Conservation (phyloP, 441 rosid genomes). For the Euphorbia neoarborescens region DNA sequence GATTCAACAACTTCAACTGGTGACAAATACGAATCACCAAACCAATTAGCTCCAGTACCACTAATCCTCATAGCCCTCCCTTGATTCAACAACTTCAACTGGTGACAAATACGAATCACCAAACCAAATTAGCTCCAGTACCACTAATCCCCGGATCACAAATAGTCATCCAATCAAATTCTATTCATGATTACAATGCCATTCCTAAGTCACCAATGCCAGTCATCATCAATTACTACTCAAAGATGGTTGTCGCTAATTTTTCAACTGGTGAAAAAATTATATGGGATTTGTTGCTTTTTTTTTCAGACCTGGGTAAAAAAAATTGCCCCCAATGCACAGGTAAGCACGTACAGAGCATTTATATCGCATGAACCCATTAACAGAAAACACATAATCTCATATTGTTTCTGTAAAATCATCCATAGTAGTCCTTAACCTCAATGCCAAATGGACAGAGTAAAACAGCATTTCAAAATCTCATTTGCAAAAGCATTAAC, state of each 20-base stretch:
- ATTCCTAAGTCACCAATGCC: background rate
- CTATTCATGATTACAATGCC: background rate
- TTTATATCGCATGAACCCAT: background rate
- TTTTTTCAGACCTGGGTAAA: background rate
- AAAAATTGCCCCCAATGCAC: background rate
- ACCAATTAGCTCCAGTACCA: background rate
- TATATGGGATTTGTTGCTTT: background rate
- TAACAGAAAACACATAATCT: background rate
- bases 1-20: background rate
- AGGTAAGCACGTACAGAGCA: background rate
- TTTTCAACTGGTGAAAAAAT: background rate
- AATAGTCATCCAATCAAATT: background rate
- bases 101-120: too few species aligned
- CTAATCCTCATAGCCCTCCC: background rate
- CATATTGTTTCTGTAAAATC: background rate
- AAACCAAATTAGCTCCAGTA: too few species aligned
- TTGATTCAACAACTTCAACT: background rate
- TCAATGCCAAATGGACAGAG: background rate
- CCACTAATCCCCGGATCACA: background rate
- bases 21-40: too few species aligned
- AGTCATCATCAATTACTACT: background rate
- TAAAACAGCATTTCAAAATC: background rate
- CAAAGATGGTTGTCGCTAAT: background rate
- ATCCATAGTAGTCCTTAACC: background rate
- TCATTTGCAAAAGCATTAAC: background rate